These are phyloP conservation scores for Zygoascus bituminiphila DNA, from an alignment of 805 yeast species.

Conservation along the genomic window DNA sequence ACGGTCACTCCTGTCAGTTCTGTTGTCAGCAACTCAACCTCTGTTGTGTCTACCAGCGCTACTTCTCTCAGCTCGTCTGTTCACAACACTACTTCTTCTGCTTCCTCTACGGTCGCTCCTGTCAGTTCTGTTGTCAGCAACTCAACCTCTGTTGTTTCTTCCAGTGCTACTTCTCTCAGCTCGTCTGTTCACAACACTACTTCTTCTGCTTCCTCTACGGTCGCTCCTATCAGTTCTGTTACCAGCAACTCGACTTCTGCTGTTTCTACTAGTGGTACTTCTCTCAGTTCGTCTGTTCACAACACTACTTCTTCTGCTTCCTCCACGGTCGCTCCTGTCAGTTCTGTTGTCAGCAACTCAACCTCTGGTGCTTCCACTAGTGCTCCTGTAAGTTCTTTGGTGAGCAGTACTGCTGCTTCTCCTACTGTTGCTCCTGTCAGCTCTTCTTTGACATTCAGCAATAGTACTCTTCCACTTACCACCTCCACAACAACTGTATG, in stretches of 20 bases:
- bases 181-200: background rate
- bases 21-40: background rate
- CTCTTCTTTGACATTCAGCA: background rate
- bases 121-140: background rate
- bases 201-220: too few relatives aligned
- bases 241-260: background rate
- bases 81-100: background rate
- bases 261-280: background rate
- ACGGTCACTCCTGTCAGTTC: too few relatives aligned
- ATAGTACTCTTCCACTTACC: background rate
- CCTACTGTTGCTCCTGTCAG: background rate
- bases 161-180: too few relatives aligned
- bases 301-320: background rate
- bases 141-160: background rate
- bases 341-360: background rate
- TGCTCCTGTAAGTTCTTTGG: background rate
- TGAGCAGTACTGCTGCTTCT: background rate
- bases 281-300: background rate
- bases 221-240: too few relatives aligned
- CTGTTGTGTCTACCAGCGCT: background rate
- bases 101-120: background rate
- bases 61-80: background rate
- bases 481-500: constrained; percentile 2
- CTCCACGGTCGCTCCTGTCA: background rate
- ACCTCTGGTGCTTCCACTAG: background rate